phyloP scores from a whole-genome alignment of 495 filamentous ascomycete genomes.

The Hyphodiscus hymeniophilus region DNA sequence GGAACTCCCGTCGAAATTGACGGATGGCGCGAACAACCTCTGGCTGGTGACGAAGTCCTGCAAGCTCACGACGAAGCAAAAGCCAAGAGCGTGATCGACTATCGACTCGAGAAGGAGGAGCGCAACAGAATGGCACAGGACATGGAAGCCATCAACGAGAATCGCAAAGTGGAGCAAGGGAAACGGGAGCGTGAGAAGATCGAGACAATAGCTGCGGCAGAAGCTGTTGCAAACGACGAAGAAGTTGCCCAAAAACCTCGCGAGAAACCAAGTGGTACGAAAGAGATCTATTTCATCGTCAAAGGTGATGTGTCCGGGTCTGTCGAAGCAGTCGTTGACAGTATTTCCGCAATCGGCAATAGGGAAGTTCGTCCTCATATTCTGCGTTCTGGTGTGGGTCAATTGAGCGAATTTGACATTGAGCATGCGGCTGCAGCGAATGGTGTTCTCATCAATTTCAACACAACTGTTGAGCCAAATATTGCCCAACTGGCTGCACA shows the following conservation, averaged over 20 bases:
- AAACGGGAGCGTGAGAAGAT: slow-evolving; percentile 43
- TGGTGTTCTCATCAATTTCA: slow-evolving; percentile 78
- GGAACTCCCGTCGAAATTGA: slow-evolving; percentile 88
- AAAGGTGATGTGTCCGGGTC: slow-evolving; percentile 93
- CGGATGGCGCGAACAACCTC: slow-evolving; percentile 87
- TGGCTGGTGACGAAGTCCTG: slow-evolving; percentile 81
- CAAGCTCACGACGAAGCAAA: slow-evolving; percentile 71
- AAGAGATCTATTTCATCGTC: slow-evolving; percentile 71
- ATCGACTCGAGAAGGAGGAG: slow-evolving; percentile 58
- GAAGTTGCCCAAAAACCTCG: slow-evolving; percentile 9
- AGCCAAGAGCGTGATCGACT: slow-evolving; percentile 74
- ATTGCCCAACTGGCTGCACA: slow-evolving; percentile 62
- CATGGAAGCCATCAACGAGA: slow-evolving; percentile 67
- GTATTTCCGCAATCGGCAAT: slow-evolving; percentile 68
- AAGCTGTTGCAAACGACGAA: slow-evolving; percentile 21
- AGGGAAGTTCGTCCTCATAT: slow-evolving; percentile 72
- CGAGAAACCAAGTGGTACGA: slow-evolving; percentile 40
- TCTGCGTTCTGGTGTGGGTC: slow-evolving; percentile 68
- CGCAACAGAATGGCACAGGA: slow-evolving; percentile 52
- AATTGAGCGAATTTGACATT: slow-evolving; percentile 78
- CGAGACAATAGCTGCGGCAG: slow-evolving; percentile 26
- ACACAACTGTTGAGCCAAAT: slow-evolving; percentile 58
- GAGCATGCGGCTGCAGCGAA: slow-evolving; percentile 71
- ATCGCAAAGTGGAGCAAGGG: slow-evolving; percentile 52
- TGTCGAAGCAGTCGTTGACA: slow-evolving; percentile 77